Evolutionary conservation across 805 yeast genomes (phyloP).

Genomic region (Soucietia sequanensis): DNA sequence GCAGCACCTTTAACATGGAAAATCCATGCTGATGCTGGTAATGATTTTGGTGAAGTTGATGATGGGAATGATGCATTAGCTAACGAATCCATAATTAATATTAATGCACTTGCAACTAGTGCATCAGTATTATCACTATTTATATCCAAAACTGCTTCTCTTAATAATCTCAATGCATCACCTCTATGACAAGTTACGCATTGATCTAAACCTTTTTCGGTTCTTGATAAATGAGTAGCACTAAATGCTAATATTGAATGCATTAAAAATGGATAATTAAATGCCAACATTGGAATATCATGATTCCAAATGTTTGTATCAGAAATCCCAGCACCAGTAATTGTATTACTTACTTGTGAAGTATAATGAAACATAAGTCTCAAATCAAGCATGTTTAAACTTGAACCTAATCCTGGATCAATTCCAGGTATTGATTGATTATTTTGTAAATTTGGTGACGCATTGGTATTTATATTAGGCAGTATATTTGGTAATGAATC

Average conservation of each 20-base stretch:
- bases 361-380: conserved; percentile 86
- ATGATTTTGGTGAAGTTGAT: conserved; percentile 50
- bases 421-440: conserved; percentile 11
- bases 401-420: conserved; percentile 10
- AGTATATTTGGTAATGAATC: conserved; percentile 16
- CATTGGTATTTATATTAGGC: conserved; percentile 16
- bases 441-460: conserved; percentile 5
- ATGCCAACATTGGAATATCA: conserved; percentile 86
- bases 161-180: conserved; percentile 73
- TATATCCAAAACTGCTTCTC: conserved; percentile 85
- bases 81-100: conserved; percentile 86
- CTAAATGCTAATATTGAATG: conserved; percentile 88
- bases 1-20: conserved; percentile 98
- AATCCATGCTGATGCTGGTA: conserved; percentile 95
- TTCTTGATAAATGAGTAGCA: conserved; percentile 85
- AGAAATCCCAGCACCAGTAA: conserved; percentile 87
- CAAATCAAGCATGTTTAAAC: conserved; percentile 70
- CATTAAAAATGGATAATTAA: conserved; percentile 86
- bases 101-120: conserved; percentile 85
- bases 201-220: conserved; percentile 72
- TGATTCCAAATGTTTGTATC: conserved; percentile 83
- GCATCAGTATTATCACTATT: conserved; percentile 89
- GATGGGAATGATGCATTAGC: conserved; percentile 80
- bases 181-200: conserved; percentile 85
- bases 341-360: conserved; percentile 78